These are phyloP conservation scores for Penicillium sp. DNA, from an alignment of 2,329 filamentous ascomycete species.

Conservation along the genomic window DNA sequence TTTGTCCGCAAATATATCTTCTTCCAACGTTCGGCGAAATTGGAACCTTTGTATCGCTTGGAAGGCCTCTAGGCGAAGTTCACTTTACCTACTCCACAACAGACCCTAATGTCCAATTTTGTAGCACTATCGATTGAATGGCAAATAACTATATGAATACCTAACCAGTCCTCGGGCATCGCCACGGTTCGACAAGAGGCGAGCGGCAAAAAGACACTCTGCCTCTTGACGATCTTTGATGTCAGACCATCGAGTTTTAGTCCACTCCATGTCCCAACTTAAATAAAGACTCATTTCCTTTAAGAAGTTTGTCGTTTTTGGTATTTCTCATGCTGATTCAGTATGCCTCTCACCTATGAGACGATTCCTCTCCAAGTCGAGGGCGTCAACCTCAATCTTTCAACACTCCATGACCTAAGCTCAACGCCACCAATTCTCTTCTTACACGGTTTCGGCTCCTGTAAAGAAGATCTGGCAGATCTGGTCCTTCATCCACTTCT, in stretches of 20 bases:
- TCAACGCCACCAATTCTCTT: constrained; percentile 21
- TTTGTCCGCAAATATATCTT: constrained; percentile 48
- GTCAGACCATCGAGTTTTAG: no score
- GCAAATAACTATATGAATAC: background rate
- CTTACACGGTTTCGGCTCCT: constrained; percentile 28
- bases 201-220: no score
- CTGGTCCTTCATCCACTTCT: constrained; percentile 13
- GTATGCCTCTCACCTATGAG: constrained; percentile 12
- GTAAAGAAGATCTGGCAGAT: constrained; percentile 27
- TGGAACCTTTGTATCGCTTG: constrained; percentile 38
- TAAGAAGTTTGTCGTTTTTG: no score
- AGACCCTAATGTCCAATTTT: no score
- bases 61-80: constrained; percentile 10
- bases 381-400: constrained; percentile 18
- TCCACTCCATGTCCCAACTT: no score
- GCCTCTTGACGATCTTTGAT: no score
- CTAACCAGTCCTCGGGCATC: no score
- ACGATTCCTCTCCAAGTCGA: constrained; percentile 18
- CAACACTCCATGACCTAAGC: constrained; percentile 21
- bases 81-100: no score
- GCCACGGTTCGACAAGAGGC: no score
- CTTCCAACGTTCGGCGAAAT: constrained; percentile 31
- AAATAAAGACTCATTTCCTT: no score
- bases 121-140: no score
- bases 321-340: background rate